Conservation (phyloP, 2,329 filamentous ascomycete genomes). For the Scortechinia acanthostroma region DNA sequence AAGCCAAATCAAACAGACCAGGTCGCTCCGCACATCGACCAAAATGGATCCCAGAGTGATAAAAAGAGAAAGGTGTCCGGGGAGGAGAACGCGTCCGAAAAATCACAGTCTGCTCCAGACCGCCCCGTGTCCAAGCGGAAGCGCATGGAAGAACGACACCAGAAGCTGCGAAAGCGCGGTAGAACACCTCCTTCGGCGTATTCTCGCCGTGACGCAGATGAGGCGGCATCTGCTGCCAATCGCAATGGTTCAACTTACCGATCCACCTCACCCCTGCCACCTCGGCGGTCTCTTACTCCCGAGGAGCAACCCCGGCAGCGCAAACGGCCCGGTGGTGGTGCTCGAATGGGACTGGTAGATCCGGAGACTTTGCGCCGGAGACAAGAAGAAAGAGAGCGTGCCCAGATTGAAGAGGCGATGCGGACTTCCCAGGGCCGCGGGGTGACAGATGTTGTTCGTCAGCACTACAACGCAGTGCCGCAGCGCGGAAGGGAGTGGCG, state of each 20-base stretch:
- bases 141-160: conserved; percentile 25
- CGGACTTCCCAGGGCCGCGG: background rate
- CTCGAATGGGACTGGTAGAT: conserved; percentile 25
- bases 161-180: conserved; percentile 21
- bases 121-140: conserved; percentile 22
- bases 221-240: conserved; percentile 10
- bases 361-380: conserved; percentile 25
- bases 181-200: conserved; percentile 25
- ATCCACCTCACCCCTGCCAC: conserved; percentile 16
- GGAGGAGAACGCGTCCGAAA: conserved; percentile 12
- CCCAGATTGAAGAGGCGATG: conserved; percentile 19
- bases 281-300: conserved; percentile 27
- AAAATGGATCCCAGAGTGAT: conserved; percentile 10
- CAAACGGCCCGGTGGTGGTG: conserved; percentile 34
- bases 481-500: conserved; percentile 92
- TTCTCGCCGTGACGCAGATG: conserved; percentile 23
- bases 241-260: conserved; percentile 4
- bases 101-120: conserved; percentile 10
- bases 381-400: conserved; percentile 28
- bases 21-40: background rate
- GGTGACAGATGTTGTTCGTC: conserved; percentile 66
- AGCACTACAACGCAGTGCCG: conserved; percentile 94
- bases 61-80: conserved; percentile 17
- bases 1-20: too few species aligned
- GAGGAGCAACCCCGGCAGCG: conserved; percentile 25